Percentiles rank a stretch among this genome's conserved stretches.
Conservation (phyloP, 2,329 filamentous ascomycete genomes). For the Talaromyces islandicus region DNA sequence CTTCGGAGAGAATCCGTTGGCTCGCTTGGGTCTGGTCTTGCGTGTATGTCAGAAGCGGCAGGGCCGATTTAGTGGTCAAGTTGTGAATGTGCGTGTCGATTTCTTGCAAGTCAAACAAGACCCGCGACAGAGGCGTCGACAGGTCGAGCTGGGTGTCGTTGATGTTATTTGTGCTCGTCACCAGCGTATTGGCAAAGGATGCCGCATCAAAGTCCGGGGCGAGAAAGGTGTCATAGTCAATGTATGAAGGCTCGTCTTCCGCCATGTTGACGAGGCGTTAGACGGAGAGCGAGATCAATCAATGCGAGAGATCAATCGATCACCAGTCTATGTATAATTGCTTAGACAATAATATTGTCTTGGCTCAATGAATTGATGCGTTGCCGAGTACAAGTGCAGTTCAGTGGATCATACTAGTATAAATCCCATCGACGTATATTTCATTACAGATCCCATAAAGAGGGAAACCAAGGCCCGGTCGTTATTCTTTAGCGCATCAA, state of each 20-base stretch:
- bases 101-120: constrained; percentile 94
- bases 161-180: constrained; percentile 85
- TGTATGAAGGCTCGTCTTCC: constrained; percentile 63
- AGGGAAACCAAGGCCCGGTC: background rate
- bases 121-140: constrained; percentile 84
- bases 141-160: constrained; percentile 87
- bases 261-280: constrained; percentile 21
- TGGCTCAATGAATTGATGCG: background rate
- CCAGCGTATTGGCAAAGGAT: constrained; percentile 80
- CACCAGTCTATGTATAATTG: background rate
- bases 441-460: background rate
- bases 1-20: constrained; percentile 63
- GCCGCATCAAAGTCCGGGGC: constrained; percentile 74
- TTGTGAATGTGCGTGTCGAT: constrained; percentile 93
- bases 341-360: background rate
- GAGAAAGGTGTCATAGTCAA: constrained; percentile 91
- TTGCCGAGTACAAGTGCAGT: background rate
- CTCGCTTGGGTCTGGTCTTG: constrained; percentile 67
- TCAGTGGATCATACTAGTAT: background rate
- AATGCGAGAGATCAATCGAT: background rate
- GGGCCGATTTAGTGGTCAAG: constrained; percentile 75
- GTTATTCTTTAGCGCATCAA: background rate
- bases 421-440: background rate
- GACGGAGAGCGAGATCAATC: background rate
- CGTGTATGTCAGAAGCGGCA: constrained; percentile 75